Evolutionary conservation across 371 early-diverging fungal genomes (phyloP).

Genomic region (Funneliformis caledonium): DNA sequence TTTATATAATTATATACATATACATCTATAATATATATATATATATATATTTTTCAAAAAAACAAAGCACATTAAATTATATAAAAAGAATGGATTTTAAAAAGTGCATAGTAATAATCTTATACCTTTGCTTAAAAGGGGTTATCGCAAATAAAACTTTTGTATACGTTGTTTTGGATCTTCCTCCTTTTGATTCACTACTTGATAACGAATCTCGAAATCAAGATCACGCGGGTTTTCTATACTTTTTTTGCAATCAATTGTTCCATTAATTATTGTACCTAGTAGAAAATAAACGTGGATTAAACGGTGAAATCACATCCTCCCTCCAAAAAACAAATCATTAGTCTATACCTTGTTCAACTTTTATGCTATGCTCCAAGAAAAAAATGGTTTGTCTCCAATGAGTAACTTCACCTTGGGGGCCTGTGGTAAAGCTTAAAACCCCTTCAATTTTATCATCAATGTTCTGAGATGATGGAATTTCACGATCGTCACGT

Average conservation of each 20-base stretch:
- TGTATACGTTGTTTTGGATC: conserved; percentile 6
- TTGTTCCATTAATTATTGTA: conserved; percentile 54
- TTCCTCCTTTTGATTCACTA: neutral
- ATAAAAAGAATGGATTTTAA: too few relatives aligned
- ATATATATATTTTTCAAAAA: too few relatives aligned
- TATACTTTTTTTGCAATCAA: conserved; percentile 60
- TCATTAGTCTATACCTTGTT: conserved; percentile 46
- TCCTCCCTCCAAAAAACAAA: neutral
- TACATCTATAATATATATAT: too few relatives aligned
- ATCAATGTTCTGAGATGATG: conserved; percentile 43
- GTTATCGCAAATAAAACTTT: conserved; percentile 35
- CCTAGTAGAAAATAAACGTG: conserved; percentile 24
- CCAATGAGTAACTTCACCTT: conserved; percentile 73
- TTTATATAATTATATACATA: too few relatives aligned
- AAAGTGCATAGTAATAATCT: neutral
- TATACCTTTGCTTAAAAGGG: too few relatives aligned
- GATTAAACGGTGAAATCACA: neutral
- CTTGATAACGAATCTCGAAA: conserved; percentile 58
- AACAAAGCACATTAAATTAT: too few relatives aligned
- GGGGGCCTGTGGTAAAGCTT: conserved; percentile 74
- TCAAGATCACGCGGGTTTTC: conserved; percentile 67
- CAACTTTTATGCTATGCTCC: conserved; percentile 53
- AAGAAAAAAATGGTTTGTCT: conserved; percentile 67
- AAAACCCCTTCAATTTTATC: conserved; percentile 44
- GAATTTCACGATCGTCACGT: conserved; percentile 49